Evolutionary conservation across 2,329 filamentous ascomycete genomes (phyloP).

Genomic region (Colletotrichum musicola): DNA sequence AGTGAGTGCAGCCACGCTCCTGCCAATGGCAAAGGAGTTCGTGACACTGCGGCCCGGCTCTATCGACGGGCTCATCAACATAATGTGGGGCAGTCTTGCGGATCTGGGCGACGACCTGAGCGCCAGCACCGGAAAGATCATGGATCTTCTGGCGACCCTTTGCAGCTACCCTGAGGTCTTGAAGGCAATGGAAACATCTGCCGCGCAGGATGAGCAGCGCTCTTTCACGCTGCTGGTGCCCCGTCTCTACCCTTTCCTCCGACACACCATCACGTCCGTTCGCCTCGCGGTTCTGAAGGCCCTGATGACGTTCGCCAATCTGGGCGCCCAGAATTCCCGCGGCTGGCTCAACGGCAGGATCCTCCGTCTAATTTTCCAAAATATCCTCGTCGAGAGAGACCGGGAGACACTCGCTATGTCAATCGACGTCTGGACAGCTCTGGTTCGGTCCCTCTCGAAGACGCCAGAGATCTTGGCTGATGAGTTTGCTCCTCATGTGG

Average conservation of each 20-base stretch:
- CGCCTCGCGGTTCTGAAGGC: constrained; percentile 93
- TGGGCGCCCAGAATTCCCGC: constrained; percentile 83
- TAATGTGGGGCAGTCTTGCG: constrained; percentile 97
- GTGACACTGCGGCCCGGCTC: constrained; percentile 84
- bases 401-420: constrained; percentile 85
- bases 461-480: constrained; percentile 74
- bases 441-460: constrained; percentile 77
- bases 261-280: constrained; percentile 97
- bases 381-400: constrained; percentile 92
- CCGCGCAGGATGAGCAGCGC: constrained; percentile 83
- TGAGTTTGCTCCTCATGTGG: constrained; percentile 81
- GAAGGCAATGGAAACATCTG: constrained; percentile 92
- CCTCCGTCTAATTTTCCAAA: constrained; percentile 91
- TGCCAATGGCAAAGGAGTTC: constrained; percentile 96
- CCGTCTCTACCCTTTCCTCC: constrained; percentile 92
- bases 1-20: constrained; percentile 96
- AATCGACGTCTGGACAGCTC: constrained; percentile 85
- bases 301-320: constrained; percentile 89
- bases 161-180: constrained; percentile 95
- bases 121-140: constrained; percentile 96
- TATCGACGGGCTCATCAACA: constrained; percentile 86
- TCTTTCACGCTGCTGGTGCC: constrained; percentile 95
- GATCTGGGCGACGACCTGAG: constrained; percentile 97
- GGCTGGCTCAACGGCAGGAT: constrained; percentile 95
- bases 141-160: constrained; percentile 96